Evolutionary conservation across 1,284 basidiomycete species (phyloP).

Genomic region (Microbotryum saponariae): DNA sequence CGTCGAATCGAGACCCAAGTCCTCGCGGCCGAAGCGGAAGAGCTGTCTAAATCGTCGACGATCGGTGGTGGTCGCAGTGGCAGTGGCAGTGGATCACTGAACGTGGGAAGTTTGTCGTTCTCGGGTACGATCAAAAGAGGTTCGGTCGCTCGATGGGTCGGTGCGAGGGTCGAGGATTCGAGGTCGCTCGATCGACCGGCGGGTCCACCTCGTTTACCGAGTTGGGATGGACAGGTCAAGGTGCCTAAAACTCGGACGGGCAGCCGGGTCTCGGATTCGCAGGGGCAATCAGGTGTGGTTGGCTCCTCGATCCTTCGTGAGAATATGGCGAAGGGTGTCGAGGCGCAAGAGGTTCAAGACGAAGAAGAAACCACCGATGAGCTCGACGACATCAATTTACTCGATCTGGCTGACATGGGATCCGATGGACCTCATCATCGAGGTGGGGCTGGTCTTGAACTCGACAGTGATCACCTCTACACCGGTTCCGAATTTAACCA

Average conservation of each 20-base stretch:
- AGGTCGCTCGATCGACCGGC: conserved; percentile 45
- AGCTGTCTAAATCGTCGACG: conserved; percentile 18
- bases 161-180: conserved; percentile 43
- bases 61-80: conserved; percentile 35
- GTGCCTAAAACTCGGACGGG: conserved; percentile 41
- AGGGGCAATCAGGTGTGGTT: background rate
- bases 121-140: conserved; percentile 46
- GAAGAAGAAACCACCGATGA: background rate
- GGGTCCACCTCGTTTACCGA: conserved; percentile 65
- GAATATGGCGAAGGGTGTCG: conserved; percentile 10
- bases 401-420: background rate
- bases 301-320: background rate
- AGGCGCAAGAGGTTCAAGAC: background rate
- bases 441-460: background rate
- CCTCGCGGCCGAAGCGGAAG: conserved; percentile 41
- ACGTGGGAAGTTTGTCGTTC: conserved; percentile 79
- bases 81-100: conserved; percentile 22
- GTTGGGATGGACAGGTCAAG: conserved; percentile 51
- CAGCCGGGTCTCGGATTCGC: conserved; percentile 1
- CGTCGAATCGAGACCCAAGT: conserved; percentile 73
- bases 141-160: conserved; percentile 29
- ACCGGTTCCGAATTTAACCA: background rate
- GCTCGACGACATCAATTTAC: background rate
- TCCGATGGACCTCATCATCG: background rate
- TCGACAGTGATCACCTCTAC: conserved; percentile 6